A percentile compares a stretch with the other conserved stretches of the same genome.
Evolutionary conservation across 2,329 filamentous ascomycete genomes (phyloP).

Genomic region (Pseudocercospora musae): DNA sequence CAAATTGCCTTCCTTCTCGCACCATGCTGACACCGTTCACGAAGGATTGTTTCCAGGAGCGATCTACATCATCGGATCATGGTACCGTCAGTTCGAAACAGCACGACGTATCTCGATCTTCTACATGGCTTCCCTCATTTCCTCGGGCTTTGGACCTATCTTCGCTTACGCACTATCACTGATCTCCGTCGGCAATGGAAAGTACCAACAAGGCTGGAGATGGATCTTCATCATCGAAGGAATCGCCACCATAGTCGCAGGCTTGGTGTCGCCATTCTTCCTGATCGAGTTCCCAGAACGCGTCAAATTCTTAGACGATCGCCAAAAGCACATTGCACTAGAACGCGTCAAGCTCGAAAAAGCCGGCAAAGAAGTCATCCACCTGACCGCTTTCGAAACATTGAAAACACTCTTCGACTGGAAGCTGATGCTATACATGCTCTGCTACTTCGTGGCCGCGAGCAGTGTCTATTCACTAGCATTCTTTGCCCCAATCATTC

Average conservation of each 20-base stretch:
- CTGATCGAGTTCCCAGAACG: constrained; percentile 43
- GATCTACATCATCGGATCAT: constrained; percentile 31
- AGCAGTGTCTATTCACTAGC: constrained; percentile 66
- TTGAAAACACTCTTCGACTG: constrained; percentile 31
- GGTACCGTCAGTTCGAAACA: constrained; percentile 29
- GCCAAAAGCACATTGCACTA: constrained; percentile 35
- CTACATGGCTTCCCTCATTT: constrained; percentile 39
- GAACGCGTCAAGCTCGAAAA: constrained; percentile 33
- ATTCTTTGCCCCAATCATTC: constrained; percentile 76
- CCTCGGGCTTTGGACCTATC: constrained; percentile 36
- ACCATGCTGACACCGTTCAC: neutral
- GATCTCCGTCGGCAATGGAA: constrained; percentile 34
- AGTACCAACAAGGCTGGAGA: constrained; percentile 34
- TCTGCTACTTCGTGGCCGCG: constrained; percentile 34
- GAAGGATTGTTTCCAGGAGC: constrained; percentile 36
- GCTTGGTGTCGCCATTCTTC: constrained; percentile 39
- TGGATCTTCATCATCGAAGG: constrained; percentile 43
- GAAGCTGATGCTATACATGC: constrained; percentile 32
- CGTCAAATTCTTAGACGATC: constrained; percentile 30
- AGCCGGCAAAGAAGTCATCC: constrained; percentile 24
- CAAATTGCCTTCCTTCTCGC: constrained; percentile 6
- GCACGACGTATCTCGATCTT: constrained; percentile 41
- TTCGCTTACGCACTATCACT: constrained; percentile 35
- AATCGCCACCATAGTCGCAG: constrained; percentile 39
- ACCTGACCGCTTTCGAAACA: constrained; percentile 27